Conservation (phyloP, 2,329 filamentous ascomycete species). For the Xylariaceae sp. region DNA sequence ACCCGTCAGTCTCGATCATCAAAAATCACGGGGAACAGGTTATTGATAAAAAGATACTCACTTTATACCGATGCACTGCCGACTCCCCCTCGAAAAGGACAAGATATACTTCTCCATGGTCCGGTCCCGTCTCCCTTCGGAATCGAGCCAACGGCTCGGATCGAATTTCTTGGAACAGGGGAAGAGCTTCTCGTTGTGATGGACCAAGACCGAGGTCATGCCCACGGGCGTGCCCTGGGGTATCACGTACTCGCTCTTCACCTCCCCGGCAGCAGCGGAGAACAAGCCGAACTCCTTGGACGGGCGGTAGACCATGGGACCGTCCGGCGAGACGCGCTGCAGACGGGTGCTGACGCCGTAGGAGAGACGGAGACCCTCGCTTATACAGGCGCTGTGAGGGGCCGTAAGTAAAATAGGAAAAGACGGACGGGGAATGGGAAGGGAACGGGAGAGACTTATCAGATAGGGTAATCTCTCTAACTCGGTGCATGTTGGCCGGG, state of each 20-base stretch:
- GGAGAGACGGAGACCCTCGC: conserved; percentile 6
- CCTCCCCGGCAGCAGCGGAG: not conserved
- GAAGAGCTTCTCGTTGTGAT: conserved; percentile 3
- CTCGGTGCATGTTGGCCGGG: conserved; percentile 2
- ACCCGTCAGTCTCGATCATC: no score
- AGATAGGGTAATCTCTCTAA: conserved; percentile 12
- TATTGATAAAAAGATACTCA: not conserved
- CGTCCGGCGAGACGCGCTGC: conserved; percentile 9
- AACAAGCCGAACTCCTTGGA: not conserved
- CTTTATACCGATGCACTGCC: conserved; percentile 1
- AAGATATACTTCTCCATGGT: not conserved
- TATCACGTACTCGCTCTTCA: not conserved
- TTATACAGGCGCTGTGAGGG: conserved; percentile 8
- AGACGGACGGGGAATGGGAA: no score
- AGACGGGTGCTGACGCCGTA: conserved; percentile 7
- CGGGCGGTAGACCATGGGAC: conserved; percentile 3
- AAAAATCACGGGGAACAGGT: not conserved
- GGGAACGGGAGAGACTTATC: conserved; percentile 1
- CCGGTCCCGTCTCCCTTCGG: not conserved
- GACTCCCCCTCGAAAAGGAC: not conserved
- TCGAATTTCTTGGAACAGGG: conserved; percentile 3
- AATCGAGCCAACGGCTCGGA: conserved; percentile 5
- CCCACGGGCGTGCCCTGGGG: conserved; percentile 8
- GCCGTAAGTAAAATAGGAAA: no score
- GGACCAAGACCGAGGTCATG: conserved; percentile 8